Conservation (phyloP, 805 yeast species). For the Yarrowia alimentaria region DNA sequence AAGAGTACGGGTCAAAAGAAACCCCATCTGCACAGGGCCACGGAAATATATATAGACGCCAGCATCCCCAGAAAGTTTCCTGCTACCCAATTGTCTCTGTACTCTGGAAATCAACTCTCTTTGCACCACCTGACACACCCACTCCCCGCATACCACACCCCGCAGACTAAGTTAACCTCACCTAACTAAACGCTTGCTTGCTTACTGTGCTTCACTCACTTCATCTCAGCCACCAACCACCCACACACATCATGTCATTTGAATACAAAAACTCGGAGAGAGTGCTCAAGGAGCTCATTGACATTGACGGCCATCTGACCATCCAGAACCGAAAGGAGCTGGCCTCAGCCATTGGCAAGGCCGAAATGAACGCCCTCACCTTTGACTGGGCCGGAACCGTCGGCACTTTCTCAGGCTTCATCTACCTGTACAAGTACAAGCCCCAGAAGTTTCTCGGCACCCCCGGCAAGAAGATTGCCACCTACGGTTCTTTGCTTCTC, state of each 20-base stretch:
- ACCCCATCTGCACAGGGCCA: no score
- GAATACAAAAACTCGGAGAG: slow-evolving; percentile 20
- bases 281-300: slow-evolving; percentile 1
- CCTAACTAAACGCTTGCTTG: no score
- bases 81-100: no score
- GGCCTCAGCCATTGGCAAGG: slow-evolving; percentile 10
- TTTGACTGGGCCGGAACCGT: slow-evolving; percentile 21
- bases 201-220: not conserved
- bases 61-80: no score
- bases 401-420: slow-evolving; percentile 7
- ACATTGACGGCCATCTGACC: slow-evolving; percentile 21
- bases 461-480: not conserved
- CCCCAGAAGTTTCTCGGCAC: slow-evolving; percentile 11
- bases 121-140: no score
- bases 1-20: no score
- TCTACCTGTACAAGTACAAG: slow-evolving; percentile 19
- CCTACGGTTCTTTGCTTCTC: not conserved
- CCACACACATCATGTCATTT: slow-evolving; percentile 5
- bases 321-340: slow-evolving; percentile 24
- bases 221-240: not conserved
- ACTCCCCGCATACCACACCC: no score
- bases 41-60: no score
- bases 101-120: no score
- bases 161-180: no score
- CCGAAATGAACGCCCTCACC: slow-evolving; percentile 18